Evolutionary conservation across 2,329 filamentous ascomycete genomes (phyloP), one percentile per base, ranked within the genome.

Genomic region (Juglanconis oblonga): DNA sequence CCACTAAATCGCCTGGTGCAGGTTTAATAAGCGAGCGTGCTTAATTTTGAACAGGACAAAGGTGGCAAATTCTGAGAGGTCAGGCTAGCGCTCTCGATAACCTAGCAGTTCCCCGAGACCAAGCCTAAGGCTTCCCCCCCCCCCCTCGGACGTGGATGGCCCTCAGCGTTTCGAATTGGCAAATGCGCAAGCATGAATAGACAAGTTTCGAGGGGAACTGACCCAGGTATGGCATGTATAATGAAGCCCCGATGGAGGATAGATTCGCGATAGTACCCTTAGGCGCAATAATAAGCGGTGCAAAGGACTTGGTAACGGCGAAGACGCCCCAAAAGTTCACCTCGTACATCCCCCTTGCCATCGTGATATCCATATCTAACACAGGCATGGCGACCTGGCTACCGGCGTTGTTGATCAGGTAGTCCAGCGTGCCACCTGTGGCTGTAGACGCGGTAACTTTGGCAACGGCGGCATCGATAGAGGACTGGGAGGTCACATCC

Each of bases 371-470:
- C 7, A 82, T 79, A 54, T 83, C 81, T 53, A 78, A 74, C 13
- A 84, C 67, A 53, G 80, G 75, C 53, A 81, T 76, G 66, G 50
- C 38, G 13, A 13, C 8, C 14, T 9, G 2, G 14, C 76, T 62
- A 63, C 84, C 81, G 83, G 53, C 82, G 62, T 86, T 86, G 70
- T 85, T 86, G 53, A 86, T 77, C n/a, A 86, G 79, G 51, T 85
- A 77, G 64, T 86, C 82, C 45, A 57, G 47, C 9, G 47, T 45
- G 47, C 47, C 55, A 31, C 47, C 48, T 8, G 47, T 51, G n/a
- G 24, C 38, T 4, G 4, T 42, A 42, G 38, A 14, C 1, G 31
- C 24, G 32, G 33, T 24, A 17, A 55, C 53, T 7, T 42, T 31
- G n/a, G 44, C 57, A 11, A 62, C 62, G 13, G 64, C 63, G 17